Base-by-base conservation (phyloP, 176 grass and related monocot species). In the Cymbopogon citratus region DNA sequence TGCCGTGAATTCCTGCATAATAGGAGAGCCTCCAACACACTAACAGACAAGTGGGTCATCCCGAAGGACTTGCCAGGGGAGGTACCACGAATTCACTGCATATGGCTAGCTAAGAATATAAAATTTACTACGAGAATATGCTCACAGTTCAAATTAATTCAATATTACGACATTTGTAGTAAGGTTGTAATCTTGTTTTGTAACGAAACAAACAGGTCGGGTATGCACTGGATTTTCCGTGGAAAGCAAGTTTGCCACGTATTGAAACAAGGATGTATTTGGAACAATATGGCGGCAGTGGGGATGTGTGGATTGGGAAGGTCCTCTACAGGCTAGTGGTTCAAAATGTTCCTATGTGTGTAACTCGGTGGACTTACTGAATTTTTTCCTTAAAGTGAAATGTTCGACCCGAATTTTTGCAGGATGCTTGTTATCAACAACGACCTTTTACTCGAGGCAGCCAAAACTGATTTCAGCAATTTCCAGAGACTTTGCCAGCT, bases 341-440 rank as follows among this genome's bases (percentile, higher is more conserved):
- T 5, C 34, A 36, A 36, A 5, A 4, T 36, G 34, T 36, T 36
- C 34, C 34, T 36, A 0, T 36, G 34, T 5, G 34, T 36, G 4
- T 5, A 36, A 36, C 34, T 36, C 5, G 34, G 5, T 36, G 0
- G 34, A 36, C 34, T 36, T 36, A 36, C 2, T 36, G 34, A 5
- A 5, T 5, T 36, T 36, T 36, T 36, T 4, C 34, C 34, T 5
- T 36, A 36, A 36, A 36, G 4, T 36, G 5, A 36, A 36, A 36
- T 36, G 34, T 36, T 36, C 5, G 4, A 36, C 34, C 34, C 5
- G 4, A 36, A 36, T 36, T 36, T 36, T 36, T 36, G 34, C 34
- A 36, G 94, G 88, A 97, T 97, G 94, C 65, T 38, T 11, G 59
- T 87, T 7, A 41, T 93, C 41, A 89, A 41, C 86, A 93, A 87